phyloP scores from a whole-genome alignment of 257 asterid genomes.

The Solanum peruvianum region DNA sequence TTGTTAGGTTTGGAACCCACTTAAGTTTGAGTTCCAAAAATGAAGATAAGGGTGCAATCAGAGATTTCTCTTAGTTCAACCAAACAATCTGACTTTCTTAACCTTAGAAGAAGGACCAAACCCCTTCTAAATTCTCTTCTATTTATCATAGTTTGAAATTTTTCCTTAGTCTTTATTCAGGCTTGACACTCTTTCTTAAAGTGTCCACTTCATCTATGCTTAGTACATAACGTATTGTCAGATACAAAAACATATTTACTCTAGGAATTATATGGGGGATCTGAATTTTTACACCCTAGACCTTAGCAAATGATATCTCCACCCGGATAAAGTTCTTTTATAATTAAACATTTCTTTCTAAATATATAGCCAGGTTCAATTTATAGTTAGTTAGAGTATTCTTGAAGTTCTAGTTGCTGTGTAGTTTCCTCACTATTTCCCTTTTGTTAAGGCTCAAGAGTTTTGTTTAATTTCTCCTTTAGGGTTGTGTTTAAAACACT shows the following conservation, averaged over 20 bases:
- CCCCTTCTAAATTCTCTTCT: background rate
- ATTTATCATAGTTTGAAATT: background rate
- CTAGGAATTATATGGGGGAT: background rate
- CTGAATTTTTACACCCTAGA: background rate
- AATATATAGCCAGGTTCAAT: no score
- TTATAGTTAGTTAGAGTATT: no score
- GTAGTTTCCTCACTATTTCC: background rate
- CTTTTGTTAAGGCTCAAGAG: no score
- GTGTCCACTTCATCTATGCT: background rate
- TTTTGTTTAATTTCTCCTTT: background rate
- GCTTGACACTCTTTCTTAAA: no score
- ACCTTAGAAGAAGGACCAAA: background rate
- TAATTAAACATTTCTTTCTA: no score
- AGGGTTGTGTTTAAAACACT: background rate
- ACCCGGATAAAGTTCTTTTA: background rate
- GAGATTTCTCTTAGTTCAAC: background rate
- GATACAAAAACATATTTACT: background rate
- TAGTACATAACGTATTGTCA: no score
- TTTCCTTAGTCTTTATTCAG: background rate
- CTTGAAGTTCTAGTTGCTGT: background rate
- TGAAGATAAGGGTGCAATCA: background rate
- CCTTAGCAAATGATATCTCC: background rate
- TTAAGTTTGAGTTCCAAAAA: background rate
- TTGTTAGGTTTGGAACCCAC: background rate
- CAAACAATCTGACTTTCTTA: background rate